Percentiles rank a stretch among this genome's conserved stretches.
Conservation (phyloP, 2,329 filamentous ascomycete species). For the Fusarium goolgardi region DNA sequence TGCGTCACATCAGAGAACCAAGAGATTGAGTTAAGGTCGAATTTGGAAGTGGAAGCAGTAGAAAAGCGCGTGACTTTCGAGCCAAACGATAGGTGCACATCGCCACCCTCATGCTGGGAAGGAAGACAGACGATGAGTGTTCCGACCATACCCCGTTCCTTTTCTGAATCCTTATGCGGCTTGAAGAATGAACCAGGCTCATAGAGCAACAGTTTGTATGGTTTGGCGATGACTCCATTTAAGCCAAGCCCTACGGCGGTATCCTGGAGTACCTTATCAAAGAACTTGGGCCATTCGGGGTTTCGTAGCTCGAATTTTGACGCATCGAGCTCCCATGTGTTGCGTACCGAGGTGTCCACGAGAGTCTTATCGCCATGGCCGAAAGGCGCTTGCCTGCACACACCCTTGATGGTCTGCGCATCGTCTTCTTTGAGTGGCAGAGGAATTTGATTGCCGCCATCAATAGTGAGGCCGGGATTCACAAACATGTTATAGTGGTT, state of each 20-base stretch:
- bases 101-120: slow-evolving; percentile 22
- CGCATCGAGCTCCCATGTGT: slow-evolving; percentile 29
- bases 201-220: slow-evolving; percentile 27
- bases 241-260: slow-evolving; percentile 13
- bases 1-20: slow-evolving; percentile 30
- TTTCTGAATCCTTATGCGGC: slow-evolving; percentile 18
- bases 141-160: slow-evolving; percentile 16
- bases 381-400: slow-evolving; percentile 19
- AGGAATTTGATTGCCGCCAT: background rate
- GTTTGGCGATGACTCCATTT: background rate
- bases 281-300: slow-evolving; percentile 5
- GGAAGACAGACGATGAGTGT: slow-evolving; percentile 26
- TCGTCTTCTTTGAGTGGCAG: slow-evolving; percentile 15
- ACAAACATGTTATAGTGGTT: slow-evolving; percentile 1
- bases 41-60: slow-evolving; percentile 23
- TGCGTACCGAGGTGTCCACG: slow-evolving; percentile 12
- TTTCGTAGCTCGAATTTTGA: slow-evolving; percentile 17
- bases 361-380: slow-evolving; percentile 19
- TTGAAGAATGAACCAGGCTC: slow-evolving; percentile 33
- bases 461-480: slow-evolving; percentile 23
- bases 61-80: background rate
- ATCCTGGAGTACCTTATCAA: background rate
- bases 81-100: slow-evolving; percentile 19
- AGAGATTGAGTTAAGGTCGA: slow-evolving; percentile 25
- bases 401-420: slow-evolving; percentile 15